Conservation (phyloP, 2,329 filamentous ascomycete species). For the Cladophialophora exuberans region DNA sequence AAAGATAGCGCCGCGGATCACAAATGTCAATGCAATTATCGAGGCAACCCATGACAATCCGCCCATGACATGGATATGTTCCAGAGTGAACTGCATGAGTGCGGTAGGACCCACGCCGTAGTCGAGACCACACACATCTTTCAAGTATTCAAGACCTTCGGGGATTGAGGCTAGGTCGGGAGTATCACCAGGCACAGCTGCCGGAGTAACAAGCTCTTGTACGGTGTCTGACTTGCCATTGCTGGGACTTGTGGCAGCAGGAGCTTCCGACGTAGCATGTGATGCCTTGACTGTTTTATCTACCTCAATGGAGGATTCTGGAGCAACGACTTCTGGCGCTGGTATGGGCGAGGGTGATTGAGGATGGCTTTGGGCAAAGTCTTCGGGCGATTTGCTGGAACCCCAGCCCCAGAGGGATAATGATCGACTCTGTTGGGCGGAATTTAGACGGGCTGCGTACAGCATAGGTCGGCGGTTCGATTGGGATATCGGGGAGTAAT, state of each 20-base stretch:
- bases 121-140: constrained; percentile 75
- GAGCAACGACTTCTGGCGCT: background rate
- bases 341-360: background rate
- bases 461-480: background rate
- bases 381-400: constrained; percentile 13
- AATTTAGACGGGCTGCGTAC: background rate
- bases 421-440: constrained; percentile 25
- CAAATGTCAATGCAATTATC: constrained; percentile 67
- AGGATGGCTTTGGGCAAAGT: background rate
- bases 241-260: constrained; percentile 17
- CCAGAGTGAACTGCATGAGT: constrained; percentile 73
- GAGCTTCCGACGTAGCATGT: constrained; percentile 27
- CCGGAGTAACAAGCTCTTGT: constrained; percentile 18
- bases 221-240: constrained; percentile 23
- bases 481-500: constrained; percentile 9
- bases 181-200: constrained; percentile 15
- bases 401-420: constrained; percentile 31
- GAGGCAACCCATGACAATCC: constrained; percentile 83
- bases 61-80: constrained; percentile 76
- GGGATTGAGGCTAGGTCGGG: constrained; percentile 60
- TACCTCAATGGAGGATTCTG: constrained; percentile 13
- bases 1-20: constrained; percentile 70
- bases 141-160: constrained; percentile 80
- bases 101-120: constrained; percentile 82
- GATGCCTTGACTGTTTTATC: constrained; percentile 29